Evolutionary conservation across 2,329 filamentous ascomycete genomes (phyloP).

Genomic region (Aspergillus sergii): DNA sequence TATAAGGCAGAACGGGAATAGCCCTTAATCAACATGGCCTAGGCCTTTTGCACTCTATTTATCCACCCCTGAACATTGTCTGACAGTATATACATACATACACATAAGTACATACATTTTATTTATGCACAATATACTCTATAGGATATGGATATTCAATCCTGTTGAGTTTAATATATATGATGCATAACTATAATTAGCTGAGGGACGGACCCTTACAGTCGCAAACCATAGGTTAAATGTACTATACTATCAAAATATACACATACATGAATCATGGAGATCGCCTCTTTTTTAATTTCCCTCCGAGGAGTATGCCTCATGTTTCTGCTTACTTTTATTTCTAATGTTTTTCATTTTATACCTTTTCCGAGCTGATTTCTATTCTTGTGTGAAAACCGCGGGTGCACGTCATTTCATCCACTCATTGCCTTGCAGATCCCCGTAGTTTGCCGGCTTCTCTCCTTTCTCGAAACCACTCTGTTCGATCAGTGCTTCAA

Average conservation of each 20-base stretch:
- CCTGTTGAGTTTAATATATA: neutral
- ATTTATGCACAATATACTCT: neutral
- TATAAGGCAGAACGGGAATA: neutral
- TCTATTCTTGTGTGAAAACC: neutral
- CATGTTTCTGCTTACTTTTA: neutral
- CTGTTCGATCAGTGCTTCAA: neutral
- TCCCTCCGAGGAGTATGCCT: neutral
- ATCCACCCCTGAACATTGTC: neutral
- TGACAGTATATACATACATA: neutral
- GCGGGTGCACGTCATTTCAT: conserved; percentile 16
- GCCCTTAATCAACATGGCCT: neutral
- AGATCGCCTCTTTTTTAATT: neutral
- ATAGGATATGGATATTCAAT: neutral
- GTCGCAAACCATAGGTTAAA: neutral
- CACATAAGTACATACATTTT: neutral
- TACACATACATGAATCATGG: neutral
- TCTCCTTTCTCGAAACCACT: neutral
- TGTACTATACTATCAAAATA: neutral
- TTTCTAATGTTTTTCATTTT: neutral
- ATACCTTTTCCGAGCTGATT: neutral
- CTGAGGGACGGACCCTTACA: neutral
- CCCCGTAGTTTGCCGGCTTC: conserved; percentile 10
- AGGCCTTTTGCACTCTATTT: neutral
- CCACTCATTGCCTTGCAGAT: conserved; percentile 15
- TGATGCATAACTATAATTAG: neutral